A percentile compares a stretch with the other conserved stretches of the same genome.
These are phyloP conservation scores for Jaenimonas drosophilae DNA, from an alignment of 208 protist species.

Conservation along the genomic window DNA sequence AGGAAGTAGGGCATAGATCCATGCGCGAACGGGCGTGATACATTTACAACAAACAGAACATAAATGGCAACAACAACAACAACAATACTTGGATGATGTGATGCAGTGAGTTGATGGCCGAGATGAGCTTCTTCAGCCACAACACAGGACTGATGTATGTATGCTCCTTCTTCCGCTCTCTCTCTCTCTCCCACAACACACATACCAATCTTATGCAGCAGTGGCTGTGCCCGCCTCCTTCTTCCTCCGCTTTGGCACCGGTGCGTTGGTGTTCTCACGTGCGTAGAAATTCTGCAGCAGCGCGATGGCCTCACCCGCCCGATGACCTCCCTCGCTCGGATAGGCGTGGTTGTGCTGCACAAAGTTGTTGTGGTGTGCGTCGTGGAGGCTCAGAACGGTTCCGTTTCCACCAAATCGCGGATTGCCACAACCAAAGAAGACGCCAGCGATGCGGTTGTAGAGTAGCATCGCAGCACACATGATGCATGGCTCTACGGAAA, in stretches of 20 bases:
- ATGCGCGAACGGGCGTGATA: too few relatives aligned
- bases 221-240: conserved; percentile 13
- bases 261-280: conserved; percentile 68
- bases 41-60: background rate
- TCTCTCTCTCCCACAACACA: background rate
- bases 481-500: conserved; percentile 94
- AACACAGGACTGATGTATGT: too few relatives aligned
- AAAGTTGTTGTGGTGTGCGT: background rate
- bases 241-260: conserved; percentile 48
- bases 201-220: background rate
- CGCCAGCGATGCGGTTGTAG: conserved; percentile 49
- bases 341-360: conserved; percentile 13
- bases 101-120: too few relatives aligned
- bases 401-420: conserved; percentile 93
- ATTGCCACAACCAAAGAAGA: conserved; percentile 91
- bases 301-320: conserved; percentile 38
- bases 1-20: too few relatives aligned
- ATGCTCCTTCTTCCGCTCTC: background rate
- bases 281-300: conserved; percentile 80
- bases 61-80: background rate
- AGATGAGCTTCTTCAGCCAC: too few relatives aligned
- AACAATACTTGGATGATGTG: too few relatives aligned
- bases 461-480: conserved; percentile 92
- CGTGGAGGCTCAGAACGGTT: conserved; percentile 72
- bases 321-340: conserved; percentile 53